Evolutionary conservation across 208 protist species (phyloP).

Genomic region (Crithidia thermophila): DNA sequence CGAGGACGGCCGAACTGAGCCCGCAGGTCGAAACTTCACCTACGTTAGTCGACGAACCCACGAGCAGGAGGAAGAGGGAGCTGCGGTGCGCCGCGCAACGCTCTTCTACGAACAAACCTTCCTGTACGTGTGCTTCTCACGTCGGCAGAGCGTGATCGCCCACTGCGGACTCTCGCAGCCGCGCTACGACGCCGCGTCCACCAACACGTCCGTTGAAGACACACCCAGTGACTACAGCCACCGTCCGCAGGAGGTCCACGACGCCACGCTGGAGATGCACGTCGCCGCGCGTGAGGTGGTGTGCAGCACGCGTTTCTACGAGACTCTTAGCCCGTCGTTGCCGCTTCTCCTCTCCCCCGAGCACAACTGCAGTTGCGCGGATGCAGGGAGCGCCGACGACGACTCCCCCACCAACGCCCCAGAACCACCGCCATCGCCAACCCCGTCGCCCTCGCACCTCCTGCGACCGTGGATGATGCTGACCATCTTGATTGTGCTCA

Average conservation of each 20-base stretch:
- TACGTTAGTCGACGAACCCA: too few relatives aligned
- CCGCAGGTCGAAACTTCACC: neutral
- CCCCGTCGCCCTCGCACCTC: neutral
- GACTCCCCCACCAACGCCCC: neutral
- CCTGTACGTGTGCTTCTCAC: constrained; percentile 44
- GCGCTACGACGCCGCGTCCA: neutral
- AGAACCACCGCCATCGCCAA: neutral
- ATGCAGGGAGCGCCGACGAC: neutral
- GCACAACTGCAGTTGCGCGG: neutral
- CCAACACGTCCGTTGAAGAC: too few relatives aligned
- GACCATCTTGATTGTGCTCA: constrained; percentile 1
- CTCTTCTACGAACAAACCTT: constrained; percentile 38
- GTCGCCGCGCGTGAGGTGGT: neutral
- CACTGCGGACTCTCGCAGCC: neutral
- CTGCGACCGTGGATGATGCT: constrained; percentile 20
- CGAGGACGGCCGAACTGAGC: neutral
- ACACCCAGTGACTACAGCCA: too few relatives aligned
- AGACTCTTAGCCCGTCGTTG: neutral
- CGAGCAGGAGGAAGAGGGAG: neutral
- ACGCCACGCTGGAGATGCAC: neutral
- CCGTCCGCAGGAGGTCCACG: too few relatives aligned
- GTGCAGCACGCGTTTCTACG: constrained; percentile 17
- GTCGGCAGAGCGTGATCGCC: constrained; percentile 13
- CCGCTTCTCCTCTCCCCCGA: constrained; percentile 7
- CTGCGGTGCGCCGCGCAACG: neutral